A percentile compares a stretch with the other conserved stretches of the same genome.
phyloP scores from a whole-genome alignment of 2,329 filamentous ascomycete species.

The Clarireedia monteithiana region DNA sequence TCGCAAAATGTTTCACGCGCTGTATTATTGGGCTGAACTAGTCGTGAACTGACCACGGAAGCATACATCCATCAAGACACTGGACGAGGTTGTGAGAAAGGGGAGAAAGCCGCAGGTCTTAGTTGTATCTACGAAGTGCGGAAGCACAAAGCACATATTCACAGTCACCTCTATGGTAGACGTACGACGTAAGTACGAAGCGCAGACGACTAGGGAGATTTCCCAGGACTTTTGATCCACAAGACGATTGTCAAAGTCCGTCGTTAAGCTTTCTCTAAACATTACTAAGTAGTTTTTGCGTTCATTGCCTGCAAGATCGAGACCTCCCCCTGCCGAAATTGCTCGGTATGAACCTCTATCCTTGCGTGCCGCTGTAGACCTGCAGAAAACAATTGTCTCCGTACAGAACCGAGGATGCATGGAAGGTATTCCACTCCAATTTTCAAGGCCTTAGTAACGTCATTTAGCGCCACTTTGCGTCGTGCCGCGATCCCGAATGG shows the following conservation, averaged over 20 bases:
- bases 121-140: background rate
- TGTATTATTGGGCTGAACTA: background rate
- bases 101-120: background rate
- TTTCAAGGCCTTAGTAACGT: slow-evolving; percentile 1
- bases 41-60: background rate
- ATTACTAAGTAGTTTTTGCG: slow-evolving; percentile 1
- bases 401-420: background rate
- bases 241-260: background rate
- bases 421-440: background rate
- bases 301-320: slow-evolving; percentile 5
- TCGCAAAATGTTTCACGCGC: background rate
- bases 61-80: background rate
- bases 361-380: slow-evolving; percentile 1
- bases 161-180: no score
- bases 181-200: no score
- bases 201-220: no score
- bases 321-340: background rate
- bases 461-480: slow-evolving; percentile 5
- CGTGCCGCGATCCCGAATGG: slow-evolving; percentile 3
- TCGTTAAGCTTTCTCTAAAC: slow-evolving; percentile 6
- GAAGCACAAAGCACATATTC: background rate
- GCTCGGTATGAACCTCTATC: background rate
- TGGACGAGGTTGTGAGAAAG: background rate
- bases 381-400: slow-evolving; percentile 1
- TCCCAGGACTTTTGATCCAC: background rate